Conservation (phyloP, 768 basidiomycete genomes). For the Pleurotus eryngii region DNA sequence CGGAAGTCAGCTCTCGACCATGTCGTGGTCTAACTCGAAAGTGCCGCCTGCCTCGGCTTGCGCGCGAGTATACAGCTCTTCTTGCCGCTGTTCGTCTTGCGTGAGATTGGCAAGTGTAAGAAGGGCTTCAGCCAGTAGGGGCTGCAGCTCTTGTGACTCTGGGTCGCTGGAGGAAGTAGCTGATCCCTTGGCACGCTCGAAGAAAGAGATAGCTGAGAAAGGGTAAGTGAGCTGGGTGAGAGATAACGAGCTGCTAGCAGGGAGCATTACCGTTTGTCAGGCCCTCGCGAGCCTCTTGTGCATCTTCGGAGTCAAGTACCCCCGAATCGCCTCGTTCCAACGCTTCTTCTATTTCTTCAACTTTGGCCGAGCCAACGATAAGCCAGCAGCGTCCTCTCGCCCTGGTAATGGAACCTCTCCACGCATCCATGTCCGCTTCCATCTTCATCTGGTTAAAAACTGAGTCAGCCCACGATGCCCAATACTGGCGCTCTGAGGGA, state of each 20-base stretch:
- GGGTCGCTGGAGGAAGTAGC: conserved; percentile 15
- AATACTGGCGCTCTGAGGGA: conserved; percentile 44
- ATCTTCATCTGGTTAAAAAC: conserved; percentile 63
- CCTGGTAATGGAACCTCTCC: conserved; percentile 41
- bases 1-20: conserved; percentile 20
- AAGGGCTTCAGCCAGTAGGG: conserved; percentile 48
- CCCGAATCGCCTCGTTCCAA: conserved; percentile 40
- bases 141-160: conserved; percentile 24
- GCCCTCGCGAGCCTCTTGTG: conserved; percentile 52
- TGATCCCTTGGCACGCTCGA: conserved; percentile 35
- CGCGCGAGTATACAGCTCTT: conserved; percentile 51
- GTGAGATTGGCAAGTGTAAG: conserved; percentile 60
- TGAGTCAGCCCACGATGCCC: conserved; percentile 61
- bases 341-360: conserved; percentile 53
- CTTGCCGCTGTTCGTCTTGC: conserved; percentile 40
- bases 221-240: not conserved
- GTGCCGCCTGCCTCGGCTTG: conserved; percentile 43
- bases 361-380: conserved; percentile 49
- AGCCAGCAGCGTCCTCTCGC: conserved; percentile 56
- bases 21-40: conserved; percentile 25
- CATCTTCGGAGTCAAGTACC: conserved; percentile 43
- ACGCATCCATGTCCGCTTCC: conserved; percentile 52
- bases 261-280: conserved; percentile 26
- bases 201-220: conserved; percentile 34
- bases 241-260: not conserved